Evolutionary conservation across 225 moss, liverwort and hornwort genomes (phyloP), one percentile per base, ranked within the genome.

Genomic region (Polytrichum formosum): DNA sequence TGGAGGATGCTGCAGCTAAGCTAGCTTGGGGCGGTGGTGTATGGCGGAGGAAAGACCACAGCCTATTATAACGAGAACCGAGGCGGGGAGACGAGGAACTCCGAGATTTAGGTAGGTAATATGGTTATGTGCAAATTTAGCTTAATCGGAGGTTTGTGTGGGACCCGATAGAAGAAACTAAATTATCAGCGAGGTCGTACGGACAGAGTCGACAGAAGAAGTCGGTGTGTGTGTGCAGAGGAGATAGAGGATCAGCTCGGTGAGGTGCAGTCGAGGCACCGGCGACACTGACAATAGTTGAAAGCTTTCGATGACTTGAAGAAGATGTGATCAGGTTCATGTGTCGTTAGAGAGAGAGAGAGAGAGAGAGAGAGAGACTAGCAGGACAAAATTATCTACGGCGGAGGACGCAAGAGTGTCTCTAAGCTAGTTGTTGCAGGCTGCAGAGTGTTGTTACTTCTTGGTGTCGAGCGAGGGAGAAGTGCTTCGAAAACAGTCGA

Each of bases 41-140:
- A 46, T 46, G 46, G 46, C 46, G 46, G 13, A 46, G 37, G 37
- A 37, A 37, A 10, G 13, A 13, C 10, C 37, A 2, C 37, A 37
- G 37, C 37, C 37, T 37, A 37, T 29, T 23, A 23, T 23, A 29
- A 29, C 13, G 37, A 37, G 13, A 46, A 35, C 13, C 46, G 13
- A 46, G 46, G 13, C 46, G 16, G n/a, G 21, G 23, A 1, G 21
- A 9, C 6, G 21, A 59, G n/a, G 59, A 22, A 59, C 21, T 59
- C 59, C 7, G 21, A 59, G 59, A 9, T 22, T 9, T 9, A 20
- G 59, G n/a, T 23, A 59, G 46, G 46, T 46, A 46, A 20, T 59
- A 59, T 59, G 23, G 59, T 59, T 59, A 23, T 59, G 59, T 59
- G 9, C 59, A 59, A 59, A 22, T 59, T 59, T 59, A 59, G 59